Base-by-base conservation (phyloP, 371 early-diverging fungal species). In the Batkoa obscura region DNA sequence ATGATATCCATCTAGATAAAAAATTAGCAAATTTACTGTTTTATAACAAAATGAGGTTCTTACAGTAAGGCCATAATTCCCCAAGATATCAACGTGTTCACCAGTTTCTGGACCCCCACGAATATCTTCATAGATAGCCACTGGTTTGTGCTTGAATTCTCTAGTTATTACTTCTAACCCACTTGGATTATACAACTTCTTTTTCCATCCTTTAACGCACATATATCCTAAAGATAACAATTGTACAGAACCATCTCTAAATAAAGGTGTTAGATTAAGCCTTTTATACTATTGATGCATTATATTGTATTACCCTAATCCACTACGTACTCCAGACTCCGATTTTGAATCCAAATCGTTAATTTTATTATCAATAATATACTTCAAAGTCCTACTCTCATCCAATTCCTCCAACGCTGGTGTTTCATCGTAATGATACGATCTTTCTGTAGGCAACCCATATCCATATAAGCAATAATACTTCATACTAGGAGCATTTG, bases 221-320 rank as follows among this genome's bases (percentile, higher is more conserved):
- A 96, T 95, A 66, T 87, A 91, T 10, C 92, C 94, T 9, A 83
- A 66, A 1, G 89, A 89, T 15, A 95, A 55, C 31, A 94, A 60
- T 0, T 92, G 92, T 0, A 94, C 94, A 0, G 94, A 90, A 31
- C 90, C 91, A 67, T 95, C 94, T 9, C 95, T 88, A 52, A 62
- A 55, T 41, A 64, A 50, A 36, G 55, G 15, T 17, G 13, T 35
- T n/a, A n/a, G n/a, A n/a, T n/a, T n/a, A n/a, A n/a, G n/a, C n/a
- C n/a, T n/a, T n/a, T n/a, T n/a, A n/a, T n/a, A n/a, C n/a, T n/a
- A n/a, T n/a, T n/a, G n/a, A n/a, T n/a, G n/a, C n/a, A n/a, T n/a
- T n/a, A n/a, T n/a, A n/a, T n/a, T n/a, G 33, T 3, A 30, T 30
- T 50, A 35, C 50, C 42, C 42, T 33, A 31, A 33, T n/a, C 54